Evolutionary conservation across 2,329 filamentous ascomycete species (phyloP).

Genomic region (Penicillium sp.): DNA sequence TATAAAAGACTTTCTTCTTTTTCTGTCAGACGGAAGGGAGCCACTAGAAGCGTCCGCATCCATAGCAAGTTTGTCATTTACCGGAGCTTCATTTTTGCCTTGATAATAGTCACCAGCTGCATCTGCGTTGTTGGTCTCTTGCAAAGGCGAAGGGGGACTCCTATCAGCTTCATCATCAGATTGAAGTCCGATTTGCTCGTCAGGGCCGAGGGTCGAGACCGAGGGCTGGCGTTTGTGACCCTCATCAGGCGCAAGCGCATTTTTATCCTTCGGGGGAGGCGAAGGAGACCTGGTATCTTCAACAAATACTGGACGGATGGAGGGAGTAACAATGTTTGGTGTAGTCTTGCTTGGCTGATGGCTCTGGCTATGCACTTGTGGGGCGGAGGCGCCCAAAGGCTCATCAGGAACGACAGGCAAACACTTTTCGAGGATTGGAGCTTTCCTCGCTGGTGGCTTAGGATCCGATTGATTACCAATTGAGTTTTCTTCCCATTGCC

Average conservation of each 20-base stretch:
- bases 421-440: slow-evolving; percentile 3
- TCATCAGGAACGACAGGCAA: slow-evolving; percentile 9
- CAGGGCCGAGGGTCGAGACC: slow-evolving; percentile 28
- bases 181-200: slow-evolving; percentile 11
- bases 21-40: slow-evolving; percentile 1
- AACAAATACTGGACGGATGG: slow-evolving; percentile 18
- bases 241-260: slow-evolving; percentile 8
- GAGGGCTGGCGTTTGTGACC: slow-evolving; percentile 21
- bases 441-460: neutral
- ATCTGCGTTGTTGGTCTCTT: neutral
- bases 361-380: neutral
- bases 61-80: slow-evolving; percentile 9
- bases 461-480: neutral
- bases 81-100: neutral
- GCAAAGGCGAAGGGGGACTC: slow-evolving; percentile 23
- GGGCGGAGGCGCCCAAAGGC: neutral
- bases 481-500: neutral
- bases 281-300: slow-evolving; percentile 6
- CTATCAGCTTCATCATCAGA: slow-evolving; percentile 6
- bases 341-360: neutral
- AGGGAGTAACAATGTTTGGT: slow-evolving; percentile 1
- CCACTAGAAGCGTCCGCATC: neutral
- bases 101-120: neutral
- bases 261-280: slow-evolving; percentile 10
- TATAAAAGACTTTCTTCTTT: neutral